A percentile compares a stretch with the other conserved stretches of the same genome.
Evolutionary conservation across 2,329 filamentous ascomycete species (phyloP).

Genomic region (Calonectria pseudoreteaudii): DNA sequence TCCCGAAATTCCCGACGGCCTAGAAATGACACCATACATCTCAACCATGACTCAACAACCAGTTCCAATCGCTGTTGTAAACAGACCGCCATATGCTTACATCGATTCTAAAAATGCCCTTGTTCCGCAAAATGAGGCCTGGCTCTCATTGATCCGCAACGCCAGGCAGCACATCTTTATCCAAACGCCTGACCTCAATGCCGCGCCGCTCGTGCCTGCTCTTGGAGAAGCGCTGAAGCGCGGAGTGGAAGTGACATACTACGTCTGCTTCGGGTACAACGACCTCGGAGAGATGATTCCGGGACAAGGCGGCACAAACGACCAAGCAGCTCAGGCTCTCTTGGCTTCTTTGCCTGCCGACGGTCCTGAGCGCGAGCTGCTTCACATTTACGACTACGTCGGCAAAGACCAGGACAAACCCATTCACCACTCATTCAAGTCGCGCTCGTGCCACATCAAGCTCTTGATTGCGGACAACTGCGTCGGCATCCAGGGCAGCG

Average conservation of each 20-base stretch:
- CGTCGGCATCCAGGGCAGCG: conserved; percentile 79
- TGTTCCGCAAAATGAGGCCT: conserved; percentile 81
- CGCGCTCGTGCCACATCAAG: conserved; percentile 80
- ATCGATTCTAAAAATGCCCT: conserved; percentile 70
- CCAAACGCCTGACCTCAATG: conserved; percentile 82
- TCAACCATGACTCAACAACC: conserved; percentile 55
- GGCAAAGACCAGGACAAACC: conserved; percentile 78
- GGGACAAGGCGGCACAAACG: conserved; percentile 80
- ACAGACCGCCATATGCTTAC: conserved; percentile 74
- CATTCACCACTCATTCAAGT: conserved; percentile 74
- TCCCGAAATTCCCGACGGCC: conserved; percentile 62
- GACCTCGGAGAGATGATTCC: conserved; percentile 82
- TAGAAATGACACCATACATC: conserved; percentile 76
- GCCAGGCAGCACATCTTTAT: conserved; percentile 77
- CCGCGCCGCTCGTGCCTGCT: conserved; percentile 72
- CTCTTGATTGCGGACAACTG: conserved; percentile 78
- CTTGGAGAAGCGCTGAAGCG: conserved; percentile 74
- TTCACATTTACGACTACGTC: conserved; percentile 78
- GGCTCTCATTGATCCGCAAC: conserved; percentile 76
- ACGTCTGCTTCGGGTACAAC: conserved; percentile 83
- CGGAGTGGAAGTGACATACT: conserved; percentile 76
- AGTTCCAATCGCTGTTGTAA: conserved; percentile 79
- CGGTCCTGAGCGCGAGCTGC: conserved; percentile 46
- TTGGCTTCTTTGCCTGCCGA: conserved; percentile 63
- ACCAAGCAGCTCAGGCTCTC: conserved; percentile 73